Conservation (phyloP, 2,329 filamentous ascomycete genomes). For the Lizonia empirigonia region DNA sequence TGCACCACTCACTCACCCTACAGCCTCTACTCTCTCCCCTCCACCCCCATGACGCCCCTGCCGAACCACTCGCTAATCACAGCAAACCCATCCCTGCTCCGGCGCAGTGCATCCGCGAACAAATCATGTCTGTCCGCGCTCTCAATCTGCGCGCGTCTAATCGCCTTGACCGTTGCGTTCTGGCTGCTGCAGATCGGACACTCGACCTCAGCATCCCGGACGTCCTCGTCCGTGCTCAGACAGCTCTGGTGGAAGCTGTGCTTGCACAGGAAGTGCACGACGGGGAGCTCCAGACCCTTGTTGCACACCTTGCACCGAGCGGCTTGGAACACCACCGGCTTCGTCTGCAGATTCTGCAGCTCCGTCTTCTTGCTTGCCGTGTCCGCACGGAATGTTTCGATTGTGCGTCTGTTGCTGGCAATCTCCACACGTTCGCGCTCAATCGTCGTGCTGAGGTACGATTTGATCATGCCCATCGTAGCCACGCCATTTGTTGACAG, state of each 20-base stretch:
- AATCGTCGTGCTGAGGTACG: conserved; percentile 87
- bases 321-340: conserved; percentile 88
- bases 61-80: conserved; percentile 95
- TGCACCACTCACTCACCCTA: conserved; percentile 53
- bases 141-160: conserved; percentile 84
- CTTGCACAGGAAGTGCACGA: conserved; percentile 95
- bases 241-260: conserved; percentile 96
- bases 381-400: conserved; percentile 81
- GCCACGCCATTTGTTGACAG: conserved; percentile 80
- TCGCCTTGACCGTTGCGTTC: conserved; percentile 87
- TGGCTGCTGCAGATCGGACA: conserved; percentile 84
- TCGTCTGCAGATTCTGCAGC: conserved; percentile 74
- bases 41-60: conserved; percentile 79
- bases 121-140: conserved; percentile 85
- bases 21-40: conserved; percentile 29
- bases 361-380: conserved; percentile 80
- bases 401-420: conserved; percentile 77
- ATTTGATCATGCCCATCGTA: conserved; percentile 96
- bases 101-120: conserved; percentile 79
- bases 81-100: conserved; percentile 83
- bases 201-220: conserved; percentile 69
- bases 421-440: conserved; percentile 88
- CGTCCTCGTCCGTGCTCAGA: conserved; percentile 68
- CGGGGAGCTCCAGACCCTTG: conserved; percentile 79
- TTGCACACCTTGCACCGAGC: conserved; percentile 86